These are phyloP conservation scores for Anthostomella pinea DNA, from an alignment of 2,329 filamentous ascomycete species.

Conservation along the genomic window DNA sequence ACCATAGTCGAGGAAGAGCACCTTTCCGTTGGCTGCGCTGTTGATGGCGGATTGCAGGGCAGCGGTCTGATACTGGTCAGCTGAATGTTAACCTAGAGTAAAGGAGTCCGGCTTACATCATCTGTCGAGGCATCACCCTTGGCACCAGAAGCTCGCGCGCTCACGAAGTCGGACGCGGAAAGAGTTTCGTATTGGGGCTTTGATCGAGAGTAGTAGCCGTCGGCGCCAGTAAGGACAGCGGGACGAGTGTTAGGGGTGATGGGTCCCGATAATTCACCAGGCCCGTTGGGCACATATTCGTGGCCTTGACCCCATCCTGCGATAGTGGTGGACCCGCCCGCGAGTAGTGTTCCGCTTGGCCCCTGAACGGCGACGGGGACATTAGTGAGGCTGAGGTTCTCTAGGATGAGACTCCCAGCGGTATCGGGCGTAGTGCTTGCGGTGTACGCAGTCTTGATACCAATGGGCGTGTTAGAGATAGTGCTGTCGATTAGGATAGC, in stretches of 20 bases:
- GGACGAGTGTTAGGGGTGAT: conserved; percentile 48
- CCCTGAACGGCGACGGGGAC: conserved; percentile 40
- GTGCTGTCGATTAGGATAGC: conserved; percentile 69
- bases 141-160: conserved; percentile 52
- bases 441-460: conserved; percentile 61
- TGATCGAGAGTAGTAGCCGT: conserved; percentile 58
- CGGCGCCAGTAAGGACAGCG: conserved; percentile 47
- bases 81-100: conserved; percentile 35
- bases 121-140: conserved; percentile 69
- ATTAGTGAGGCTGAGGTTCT: conserved; percentile 40
- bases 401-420: conserved; percentile 58
- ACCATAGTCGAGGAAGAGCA: conserved; percentile 57
- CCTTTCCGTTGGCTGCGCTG: conserved; percentile 45
- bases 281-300: conserved; percentile 48
- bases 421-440: conserved; percentile 36
- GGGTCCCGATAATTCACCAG: conserved; percentile 45
- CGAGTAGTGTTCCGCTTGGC: conserved; percentile 46
- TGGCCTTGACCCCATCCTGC: conserved; percentile 67
- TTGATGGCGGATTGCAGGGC: conserved; percentile 57
- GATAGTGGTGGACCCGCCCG: conserved; percentile 52
- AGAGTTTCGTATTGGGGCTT: conserved; percentile 70
- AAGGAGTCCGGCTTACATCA: conserved; percentile 52
- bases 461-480: conserved; percentile 60
- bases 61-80: conserved; percentile 38
- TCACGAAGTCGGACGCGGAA: conserved; percentile 56